Base-by-base conservation (phyloP, 2,329 filamentous ascomycete genomes). In the Penicillium sp. region DNA sequence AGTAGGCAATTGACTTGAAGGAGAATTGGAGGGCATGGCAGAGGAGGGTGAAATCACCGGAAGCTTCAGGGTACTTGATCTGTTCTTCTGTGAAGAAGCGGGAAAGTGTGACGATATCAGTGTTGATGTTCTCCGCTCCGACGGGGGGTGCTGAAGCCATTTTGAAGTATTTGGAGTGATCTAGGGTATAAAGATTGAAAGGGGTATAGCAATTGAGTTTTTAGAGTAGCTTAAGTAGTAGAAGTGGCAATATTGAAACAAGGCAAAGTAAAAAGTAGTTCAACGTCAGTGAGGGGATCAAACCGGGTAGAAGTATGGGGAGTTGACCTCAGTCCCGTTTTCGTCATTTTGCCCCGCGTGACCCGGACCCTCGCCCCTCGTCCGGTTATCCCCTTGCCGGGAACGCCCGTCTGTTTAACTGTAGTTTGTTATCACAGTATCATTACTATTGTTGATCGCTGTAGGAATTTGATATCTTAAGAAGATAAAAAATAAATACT, bases 1-100 rank as follows among this genome's bases (percentile, higher is more conserved):
- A 99, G 83, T 97, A 96, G 67, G 94, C 91, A 75, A 99, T 99
- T 64, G 91, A 96, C 82, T 99, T 99, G 88, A 99, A 99, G 62
- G 94, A 93, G 82, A 97, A 99, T 77, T 97, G 94, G 56, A 99
- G 89, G 57, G 94, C 92, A 75, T 99, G 94, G 82, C 91, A 97
- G 57, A 99, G 86, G 50, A 99, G 84, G 91, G 94, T 99, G 79
- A 99, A 99, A 79, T 99, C 94, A 79, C 94, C 94, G 15, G 92
- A 97, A 51, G 94, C 94, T 74, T 97, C 91, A 72, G 88, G 88
- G 79, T 95, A 86, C 77, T 97, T 97, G 59, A 82, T 78, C 76
- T 99, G 94, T 79, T 97, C 92, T 80, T 99, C 94, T 31, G 91
- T 97, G 67, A 99, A 83, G 82, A 94, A 96, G 59, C 94, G 85